A percentile compares a stretch with the other conserved stretches of the same genome.
phyloP scores from a whole-genome alignment of 306 rosid genomes.

The Crataegus laevigata region DNA sequence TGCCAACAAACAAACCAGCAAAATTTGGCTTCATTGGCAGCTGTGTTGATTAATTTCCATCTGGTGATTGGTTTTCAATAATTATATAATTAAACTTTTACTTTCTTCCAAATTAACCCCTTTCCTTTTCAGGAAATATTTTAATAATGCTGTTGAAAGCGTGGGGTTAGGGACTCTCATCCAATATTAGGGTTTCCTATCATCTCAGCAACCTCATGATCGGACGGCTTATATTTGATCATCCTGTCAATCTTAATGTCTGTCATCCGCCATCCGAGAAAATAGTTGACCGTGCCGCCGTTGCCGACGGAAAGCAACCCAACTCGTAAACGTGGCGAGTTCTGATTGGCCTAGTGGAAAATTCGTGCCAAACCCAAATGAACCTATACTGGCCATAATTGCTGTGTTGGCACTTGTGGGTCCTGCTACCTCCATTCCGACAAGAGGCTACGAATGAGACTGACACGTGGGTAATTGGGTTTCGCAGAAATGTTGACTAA shows the following conservation, averaged over 20 bases:
- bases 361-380: slow-evolving; percentile 6
- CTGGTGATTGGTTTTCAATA: too few species aligned
- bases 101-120: not conserved
- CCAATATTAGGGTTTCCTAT: slow-evolving; percentile 25
- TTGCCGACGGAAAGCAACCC: slow-evolving; percentile 15
- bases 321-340: slow-evolving; percentile 11
- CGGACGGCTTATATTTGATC: slow-evolving; percentile 15
- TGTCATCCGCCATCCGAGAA: not conserved
- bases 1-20: not conserved
- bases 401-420: slow-evolving; percentile 22
- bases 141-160: slow-evolving; percentile 12
- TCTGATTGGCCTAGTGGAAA: slow-evolving; percentile 1
- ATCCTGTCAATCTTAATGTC: not conserved
- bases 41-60: too few species aligned
- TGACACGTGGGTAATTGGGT: slow-evolving; percentile 9
- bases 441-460: slow-evolving; percentile 15
- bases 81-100: not conserved
- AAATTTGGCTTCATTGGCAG: not conserved
- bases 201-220: slow-evolving; percentile 23
- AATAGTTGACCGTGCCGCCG: slow-evolving; percentile 18
- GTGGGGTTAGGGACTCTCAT: not conserved
- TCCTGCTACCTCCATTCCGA: slow-evolving; percentile 44
- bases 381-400: not conserved
- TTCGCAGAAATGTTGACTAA: not conserved
- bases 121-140: slow-evolving; percentile 12